These are phyloP conservation scores for Pistacia vera DNA, from an alignment of 345 rosid species.

Conservation along the genomic window DNA sequence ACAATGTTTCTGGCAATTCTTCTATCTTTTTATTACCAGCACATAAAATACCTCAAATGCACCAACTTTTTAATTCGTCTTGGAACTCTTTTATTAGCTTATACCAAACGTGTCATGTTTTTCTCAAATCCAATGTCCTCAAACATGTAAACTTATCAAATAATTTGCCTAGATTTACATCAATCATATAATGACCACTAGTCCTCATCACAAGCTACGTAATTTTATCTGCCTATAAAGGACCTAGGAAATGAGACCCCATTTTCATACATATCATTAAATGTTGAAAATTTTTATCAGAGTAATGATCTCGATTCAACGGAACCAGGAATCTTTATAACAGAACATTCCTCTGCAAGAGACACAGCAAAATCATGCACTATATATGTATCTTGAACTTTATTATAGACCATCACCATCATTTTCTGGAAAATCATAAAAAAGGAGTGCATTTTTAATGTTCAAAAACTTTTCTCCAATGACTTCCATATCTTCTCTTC, in stretches of 20 bases:
- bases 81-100: background rate
- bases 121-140: constrained; percentile 6
- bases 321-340: too few relatives aligned
- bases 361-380: background rate
- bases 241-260: background rate
- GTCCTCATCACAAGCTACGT: background rate
- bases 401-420: background rate
- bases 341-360: background rate
- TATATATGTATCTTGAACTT: background rate
- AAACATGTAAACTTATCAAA: background rate
- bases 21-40: background rate
- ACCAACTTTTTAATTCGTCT: background rate
- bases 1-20: constrained; percentile 7
- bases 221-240: background rate
- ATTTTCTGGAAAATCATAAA: background rate
- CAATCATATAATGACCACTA: background rate
- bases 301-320: background rate
- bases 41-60: constrained; percentile 16
- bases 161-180: background rate
- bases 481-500: background rate
- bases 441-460: background rate
- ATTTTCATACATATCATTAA: background rate
- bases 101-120: too few relatives aligned
- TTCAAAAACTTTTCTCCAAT: background rate
- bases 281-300: background rate